Base-by-base conservation (phyloP, 2,329 filamentous ascomycete species). In the Aspergillus pseudoterreus region DNA sequence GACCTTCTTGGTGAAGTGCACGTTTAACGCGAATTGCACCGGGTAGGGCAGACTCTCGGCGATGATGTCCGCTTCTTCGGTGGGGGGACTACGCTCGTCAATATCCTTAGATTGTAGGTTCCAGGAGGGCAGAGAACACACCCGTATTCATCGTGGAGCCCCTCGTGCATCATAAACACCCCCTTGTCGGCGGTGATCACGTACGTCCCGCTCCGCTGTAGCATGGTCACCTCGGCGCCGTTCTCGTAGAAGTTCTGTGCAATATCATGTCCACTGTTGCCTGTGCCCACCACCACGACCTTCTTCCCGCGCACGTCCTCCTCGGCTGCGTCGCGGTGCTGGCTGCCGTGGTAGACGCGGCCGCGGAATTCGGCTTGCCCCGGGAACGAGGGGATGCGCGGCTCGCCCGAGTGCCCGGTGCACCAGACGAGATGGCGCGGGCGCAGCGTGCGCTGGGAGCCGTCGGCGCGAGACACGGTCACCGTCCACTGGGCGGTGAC, bases 141-240 rank as follows among this genome's bases (percentile, higher is more conserved):
- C 64, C 70, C 69, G 38, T 63, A 64, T 55, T 79, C 76, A 47
- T 77, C 75, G 56, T 79, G 76, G 33, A 76, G 57, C 2, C 74
- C 75, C 24, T 74, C 66, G 5, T 71, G 67, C 47, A 73, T 63
- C 63, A 79, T 75, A 35, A 76, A 70, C 0, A 76, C 64, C 1
- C 74, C 73, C 38, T 71, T 71, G 3, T 75, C 69, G 12, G 68
- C 69, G 0, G 73, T 75, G 22, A 81, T 69, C 10, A 80, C 75
- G 59, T 77, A 80, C 2, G 78, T 82, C 2, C 72, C 73, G 8
- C 70, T 68, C 8, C 79, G 75, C 62, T 83, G 80, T 1, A 83
- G 59, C 73, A 83, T 78, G 3, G 78, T 79, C 2, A 81, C 77
- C 17, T 73, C 63, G 4, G 75, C 75, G 1, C 78, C 78, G 32